These are phyloP conservation scores for Noccaea bulbosa DNA, from an alignment of 345 rosid species.

Conservation along the genomic window DNA sequence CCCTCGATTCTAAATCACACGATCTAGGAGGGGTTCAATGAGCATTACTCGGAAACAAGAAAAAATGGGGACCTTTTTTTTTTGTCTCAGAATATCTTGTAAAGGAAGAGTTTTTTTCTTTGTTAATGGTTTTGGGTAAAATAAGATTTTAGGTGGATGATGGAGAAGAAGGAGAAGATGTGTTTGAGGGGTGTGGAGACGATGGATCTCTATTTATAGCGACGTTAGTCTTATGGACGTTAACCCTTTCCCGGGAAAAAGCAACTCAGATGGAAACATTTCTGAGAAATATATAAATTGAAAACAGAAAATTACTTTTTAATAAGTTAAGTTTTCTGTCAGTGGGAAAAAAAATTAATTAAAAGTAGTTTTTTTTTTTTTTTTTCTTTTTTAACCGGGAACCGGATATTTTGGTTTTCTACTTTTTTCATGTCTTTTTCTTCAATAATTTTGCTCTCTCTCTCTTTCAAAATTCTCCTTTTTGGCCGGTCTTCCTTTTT, in stretches of 20 bases:
- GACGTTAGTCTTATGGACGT: conserved; percentile 35
- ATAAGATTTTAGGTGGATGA: conserved; percentile 26
- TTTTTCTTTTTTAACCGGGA: background rate
- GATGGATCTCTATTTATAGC: conserved; percentile 41
- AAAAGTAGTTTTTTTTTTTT: background rate
- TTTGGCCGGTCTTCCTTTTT: conserved; percentile 30
- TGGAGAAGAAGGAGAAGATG: conserved; percentile 35
- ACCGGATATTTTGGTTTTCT: conserved; percentile 12
- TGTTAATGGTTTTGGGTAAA: background rate
- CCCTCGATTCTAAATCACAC: conserved; percentile 29
- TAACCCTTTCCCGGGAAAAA: conserved; percentile 47
- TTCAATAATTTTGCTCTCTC: background rate
- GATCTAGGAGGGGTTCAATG: conserved; percentile 24
- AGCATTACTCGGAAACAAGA: conserved; percentile 21
- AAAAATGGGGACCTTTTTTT: conserved; percentile 5
- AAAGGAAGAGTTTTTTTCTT: background rate
- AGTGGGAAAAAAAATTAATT: background rate
- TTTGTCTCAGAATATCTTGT: conserved; percentile 3
- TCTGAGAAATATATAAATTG: background rate
- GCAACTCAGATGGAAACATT: conserved; percentile 6
- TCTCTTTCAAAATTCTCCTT: conserved; percentile 16
- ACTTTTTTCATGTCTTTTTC: conserved; percentile 6
- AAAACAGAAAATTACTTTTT: conserved; percentile 8
- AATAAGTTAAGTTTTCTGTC: conserved; percentile 4
- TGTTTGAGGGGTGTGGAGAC: conserved; percentile 35